Evolutionary conservation across 805 yeast species (phyloP), one percentile per base, ranked within the genome.

Genomic region (Maudiozyma bulderi): DNA sequence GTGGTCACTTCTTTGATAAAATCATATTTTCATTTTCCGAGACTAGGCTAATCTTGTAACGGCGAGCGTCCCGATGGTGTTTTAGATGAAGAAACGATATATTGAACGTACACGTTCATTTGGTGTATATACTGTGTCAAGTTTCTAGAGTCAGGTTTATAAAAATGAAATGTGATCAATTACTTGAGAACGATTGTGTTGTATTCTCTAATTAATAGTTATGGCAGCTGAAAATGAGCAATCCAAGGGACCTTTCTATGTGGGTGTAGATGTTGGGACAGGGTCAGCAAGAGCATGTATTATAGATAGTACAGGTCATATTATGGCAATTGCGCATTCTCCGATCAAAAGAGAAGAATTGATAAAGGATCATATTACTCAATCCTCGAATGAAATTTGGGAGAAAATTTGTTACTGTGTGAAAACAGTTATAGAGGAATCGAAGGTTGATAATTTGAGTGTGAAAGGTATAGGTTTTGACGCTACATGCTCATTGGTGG

Each of bases 211-310:
- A 20, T 20, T 20, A 20, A 20, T 20, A 20, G 26, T 20, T 20
- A 20, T 20, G 26, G 26, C 26, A 3, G 26, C 26, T 33, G n/a
- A 11, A 39, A 39, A 39, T 39, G 42, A 39, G 30, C 20, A 39
- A 6, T 39, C 11, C 7, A 35, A 35, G 20, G 40, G 29, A 11
- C 14, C 29, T n/a, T 47, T 31, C 26, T 86, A 81, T 60, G 77
- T 87, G 48, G 96, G 96, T 47, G 89, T 87, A 7, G 96, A 87
- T 62, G 95, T 93, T 29, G 99, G 99, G n/a, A 90, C 98, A 0
- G 99, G 98, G 13, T 86, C 95, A 2, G 97, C 96, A 6, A 75
- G 99, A 54, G 98, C 98, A 5, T 91, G 96, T 59, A 72, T 93
- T 13, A 86, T 91, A 54, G 93, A 90, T 65, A 77, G 81, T 58